Percentiles rank a stretch among this genome's conserved stretches.
Evolutionary conservation across 169 alveolate species (phyloP).

Genomic region (Cryptosporidium viatorum): DNA sequence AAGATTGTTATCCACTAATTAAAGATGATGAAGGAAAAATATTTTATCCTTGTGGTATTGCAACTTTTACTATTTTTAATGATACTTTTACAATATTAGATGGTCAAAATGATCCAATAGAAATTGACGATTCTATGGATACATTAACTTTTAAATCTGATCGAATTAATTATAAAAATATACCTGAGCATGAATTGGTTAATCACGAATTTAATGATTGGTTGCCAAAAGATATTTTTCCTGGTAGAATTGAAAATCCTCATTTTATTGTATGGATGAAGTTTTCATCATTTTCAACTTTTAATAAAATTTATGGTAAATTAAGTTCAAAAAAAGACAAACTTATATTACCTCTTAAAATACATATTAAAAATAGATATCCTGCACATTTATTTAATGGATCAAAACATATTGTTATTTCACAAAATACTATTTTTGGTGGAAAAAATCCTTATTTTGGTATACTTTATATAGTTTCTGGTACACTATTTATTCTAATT

Average conservation of each 20-base stretch:
- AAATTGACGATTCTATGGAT: slow-evolving; percentile 82
- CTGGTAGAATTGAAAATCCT: slow-evolving; percentile 85
- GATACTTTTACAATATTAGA: slow-evolving; percentile 78
- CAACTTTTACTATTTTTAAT: slow-evolving; percentile 81
- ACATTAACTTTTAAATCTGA: slow-evolving; percentile 81
- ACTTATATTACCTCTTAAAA: slow-evolving; percentile 80
- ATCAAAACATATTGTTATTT: slow-evolving; percentile 79
- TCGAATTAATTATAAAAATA: slow-evolving; percentile 79
- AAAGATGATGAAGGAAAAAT: slow-evolving; percentile 79
- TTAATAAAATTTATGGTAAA: slow-evolving; percentile 84
- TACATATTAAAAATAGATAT: slow-evolving; percentile 77
- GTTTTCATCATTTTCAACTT: slow-evolving; percentile 83
- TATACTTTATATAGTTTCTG: slow-evolving; percentile 71
- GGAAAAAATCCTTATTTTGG: slow-evolving; percentile 79
- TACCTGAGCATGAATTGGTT: slow-evolving; percentile 59
- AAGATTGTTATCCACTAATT: slow-evolving; percentile 78
- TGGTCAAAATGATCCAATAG: slow-evolving; percentile 76
- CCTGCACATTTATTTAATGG: slow-evolving; percentile 82
- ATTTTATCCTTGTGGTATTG: slow-evolving; percentile 83
- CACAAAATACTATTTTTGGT: slow-evolving; percentile 79
- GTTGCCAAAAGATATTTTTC: slow-evolving; percentile 78
- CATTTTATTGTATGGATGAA: slow-evolving; percentile 89
- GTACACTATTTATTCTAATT: not conserved
- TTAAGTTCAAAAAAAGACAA: slow-evolving; percentile 78
- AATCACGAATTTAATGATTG: slow-evolving; percentile 41